phyloP scores from a whole-genome alignment of 169 alveolate genomes.

The Theileria sp. region DNA sequence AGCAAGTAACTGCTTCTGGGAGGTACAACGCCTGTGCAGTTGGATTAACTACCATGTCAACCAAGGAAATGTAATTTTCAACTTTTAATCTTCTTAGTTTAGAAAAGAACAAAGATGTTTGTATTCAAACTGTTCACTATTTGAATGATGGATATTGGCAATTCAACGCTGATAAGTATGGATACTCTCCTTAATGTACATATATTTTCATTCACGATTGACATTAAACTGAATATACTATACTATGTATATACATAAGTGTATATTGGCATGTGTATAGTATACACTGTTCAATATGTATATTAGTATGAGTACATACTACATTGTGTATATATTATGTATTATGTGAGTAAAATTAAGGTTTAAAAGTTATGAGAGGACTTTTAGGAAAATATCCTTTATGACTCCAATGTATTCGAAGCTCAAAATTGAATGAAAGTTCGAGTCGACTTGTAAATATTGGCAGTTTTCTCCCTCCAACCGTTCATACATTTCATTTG shows the following conservation, averaged over 20 bases:
- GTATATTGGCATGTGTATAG: not conserved
- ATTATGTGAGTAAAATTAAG: too few species aligned
- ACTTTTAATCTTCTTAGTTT: conserved; percentile 49
- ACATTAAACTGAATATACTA: too few species aligned
- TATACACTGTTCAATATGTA: not conserved
- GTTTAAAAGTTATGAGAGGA: not conserved
- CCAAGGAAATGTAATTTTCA: conserved; percentile 86
- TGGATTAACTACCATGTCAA: conserved; percentile 91
- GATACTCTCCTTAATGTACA: not conserved
- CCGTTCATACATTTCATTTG: not conserved
- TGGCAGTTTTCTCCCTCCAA: not conserved
- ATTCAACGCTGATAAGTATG: conserved; percentile 49
- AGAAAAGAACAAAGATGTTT: conserved; percentile 85
- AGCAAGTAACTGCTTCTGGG: conserved; percentile 90
- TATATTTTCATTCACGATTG: not conserved
- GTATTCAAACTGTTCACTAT: conserved; percentile 89
- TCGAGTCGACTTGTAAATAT: conserved; percentile 23
- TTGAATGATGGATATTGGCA: conserved; percentile 95
- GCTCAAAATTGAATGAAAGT: conserved; percentile 21
- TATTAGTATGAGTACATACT: not conserved
- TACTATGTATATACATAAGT: not conserved
- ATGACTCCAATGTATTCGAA: conserved; percentile 13
- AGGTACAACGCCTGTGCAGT: conserved; percentile 92
- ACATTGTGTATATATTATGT: too few species aligned
- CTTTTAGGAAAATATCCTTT: conserved; percentile 3